Base-by-base conservation (phyloP, 225 moss, liverwort and hornwort species). In the Pseudoscleropodium purum region DNA sequence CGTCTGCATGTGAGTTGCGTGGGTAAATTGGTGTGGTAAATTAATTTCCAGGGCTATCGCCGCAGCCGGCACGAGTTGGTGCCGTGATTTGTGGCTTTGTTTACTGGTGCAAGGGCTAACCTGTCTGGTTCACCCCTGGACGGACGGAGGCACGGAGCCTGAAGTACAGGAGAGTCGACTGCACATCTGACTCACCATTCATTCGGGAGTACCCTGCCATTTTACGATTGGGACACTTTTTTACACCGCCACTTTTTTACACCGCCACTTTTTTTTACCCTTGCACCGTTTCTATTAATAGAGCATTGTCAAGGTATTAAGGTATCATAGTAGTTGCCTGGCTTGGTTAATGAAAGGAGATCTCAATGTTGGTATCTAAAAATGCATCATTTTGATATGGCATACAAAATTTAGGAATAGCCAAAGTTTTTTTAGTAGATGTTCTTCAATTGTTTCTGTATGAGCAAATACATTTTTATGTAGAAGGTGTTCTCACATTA, bases 391-490 rank as follows among this genome's bases (percentile, higher is more conserved):
- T 52, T 77, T 8, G 8, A 34, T 21, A 34, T 21, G 21, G 33
- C 7, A 33, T 33, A 51, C 14, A 51, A 51, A 52, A 77, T 14
- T 76, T 21, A 33, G 7, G 8, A 12, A 0, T 3, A 34, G 18
- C 8, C 2, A 13, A 77, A 9, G 13, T 7, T 7, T 7, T 17
- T 49, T 49, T 47, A 29, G 3, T 47, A 75, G 75, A 75, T 75
- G 20, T 20, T 21, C 20, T 76, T 0, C 0, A 33, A 34, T 51
- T 0, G 0, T 21, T 5, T 51, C 6, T 20, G 1, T 3, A 34
- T 5, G 0, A 5, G 0, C 5, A 1, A 1, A 2, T 31, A 75
- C 2, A 31, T 75, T 49, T 31, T 33, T 19, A 31, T 75, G 49
- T 10, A 49, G 7, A 11, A 49, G 0, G 19, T 75, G 20, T 11